phyloP scores from a whole-genome alignment of 257 asterid species.

The Nicotiana benthamiana region DNA sequence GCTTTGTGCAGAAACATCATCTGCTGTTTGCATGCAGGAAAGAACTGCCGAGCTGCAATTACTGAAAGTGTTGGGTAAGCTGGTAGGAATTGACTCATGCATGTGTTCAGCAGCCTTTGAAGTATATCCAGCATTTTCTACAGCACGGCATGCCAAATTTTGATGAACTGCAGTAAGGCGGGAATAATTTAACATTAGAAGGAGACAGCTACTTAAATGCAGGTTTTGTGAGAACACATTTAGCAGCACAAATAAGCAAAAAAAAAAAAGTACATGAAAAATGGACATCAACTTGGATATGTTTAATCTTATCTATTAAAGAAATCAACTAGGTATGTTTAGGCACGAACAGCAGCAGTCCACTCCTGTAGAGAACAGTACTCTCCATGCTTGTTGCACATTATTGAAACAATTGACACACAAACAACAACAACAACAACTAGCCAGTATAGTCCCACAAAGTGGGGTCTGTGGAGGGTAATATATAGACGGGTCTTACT shows the following conservation, averaged over 20 bases:
- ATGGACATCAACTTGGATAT: not conserved
- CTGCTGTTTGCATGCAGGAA: too few relatives aligned
- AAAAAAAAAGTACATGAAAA: not conserved
- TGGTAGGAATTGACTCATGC: constrained; percentile 27
- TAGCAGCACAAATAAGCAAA: not conserved
- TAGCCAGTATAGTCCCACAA: too few relatives aligned
- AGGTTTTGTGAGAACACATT: not conserved
- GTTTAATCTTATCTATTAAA: not conserved
- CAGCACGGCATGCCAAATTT: constrained; percentile 30
- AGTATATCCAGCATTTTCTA: constrained; percentile 32
- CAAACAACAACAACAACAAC: too few relatives aligned
- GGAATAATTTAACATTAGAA: constrained; percentile 7
- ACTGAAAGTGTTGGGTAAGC: constrained; percentile 24
- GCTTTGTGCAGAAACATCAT: constrained; percentile 3
- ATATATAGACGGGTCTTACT: too few relatives aligned
- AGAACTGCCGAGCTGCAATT: constrained; percentile 27
- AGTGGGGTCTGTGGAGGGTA: too few relatives aligned
- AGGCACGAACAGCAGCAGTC: not conserved
- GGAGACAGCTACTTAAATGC: constrained; percentile 6
- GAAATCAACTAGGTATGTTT: not conserved
- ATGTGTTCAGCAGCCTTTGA: constrained; percentile 34
- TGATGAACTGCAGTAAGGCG: constrained; percentile 39
- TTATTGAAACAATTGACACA: too few relatives aligned
- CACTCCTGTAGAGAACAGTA: too few relatives aligned
- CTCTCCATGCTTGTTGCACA: not conserved